A percentile compares a stretch with the other conserved stretches of the same genome.
Evolutionary conservation across 2,329 filamentous ascomycete genomes (phyloP).

Genomic region (Knufia fluminis): DNA sequence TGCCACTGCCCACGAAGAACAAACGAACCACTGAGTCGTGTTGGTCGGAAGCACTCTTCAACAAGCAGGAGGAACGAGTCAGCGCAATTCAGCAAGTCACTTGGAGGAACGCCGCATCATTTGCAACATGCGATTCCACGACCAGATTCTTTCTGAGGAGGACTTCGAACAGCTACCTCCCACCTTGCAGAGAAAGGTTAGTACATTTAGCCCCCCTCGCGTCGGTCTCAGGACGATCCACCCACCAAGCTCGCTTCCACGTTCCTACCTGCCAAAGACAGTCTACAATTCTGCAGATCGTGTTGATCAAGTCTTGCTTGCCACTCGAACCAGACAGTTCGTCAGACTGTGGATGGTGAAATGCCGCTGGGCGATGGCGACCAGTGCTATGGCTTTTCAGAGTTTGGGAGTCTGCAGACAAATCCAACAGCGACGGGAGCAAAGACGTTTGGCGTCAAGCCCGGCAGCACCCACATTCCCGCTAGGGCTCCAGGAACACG

Average conservation of each 20-base stretch:
- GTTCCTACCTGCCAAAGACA: no score
- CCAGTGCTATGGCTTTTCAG: background rate
- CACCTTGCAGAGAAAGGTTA: slow-evolving; percentile 50
- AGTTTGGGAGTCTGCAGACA: background rate
- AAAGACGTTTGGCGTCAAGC: background rate
- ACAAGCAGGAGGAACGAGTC: background rate
- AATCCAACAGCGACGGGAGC: background rate
- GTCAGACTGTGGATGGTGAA: background rate
- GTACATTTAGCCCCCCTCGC: slow-evolving; percentile 24
- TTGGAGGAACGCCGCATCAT: no score
- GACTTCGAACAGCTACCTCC: slow-evolving; percentile 47
- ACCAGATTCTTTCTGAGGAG: slow-evolving; percentile 10
- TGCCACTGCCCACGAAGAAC: background rate
- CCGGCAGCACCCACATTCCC: background rate
- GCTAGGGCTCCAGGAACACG: background rate
- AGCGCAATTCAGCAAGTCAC: background rate
- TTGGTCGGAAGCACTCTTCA: background rate
- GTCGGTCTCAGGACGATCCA: slow-evolving; percentile 6
- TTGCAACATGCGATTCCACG: slow-evolving; percentile 14
- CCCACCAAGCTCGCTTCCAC: no score
- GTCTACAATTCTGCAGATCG: background rate
- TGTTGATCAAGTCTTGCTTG: no score
- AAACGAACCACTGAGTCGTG: background rate
- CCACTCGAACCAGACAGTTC: no score
- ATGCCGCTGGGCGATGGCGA: background rate